Evolutionary conservation across 2,329 filamentous ascomycete species (phyloP), one percentile per base, ranked within the genome.

Genomic region (Aspergillus novofumigatus): DNA sequence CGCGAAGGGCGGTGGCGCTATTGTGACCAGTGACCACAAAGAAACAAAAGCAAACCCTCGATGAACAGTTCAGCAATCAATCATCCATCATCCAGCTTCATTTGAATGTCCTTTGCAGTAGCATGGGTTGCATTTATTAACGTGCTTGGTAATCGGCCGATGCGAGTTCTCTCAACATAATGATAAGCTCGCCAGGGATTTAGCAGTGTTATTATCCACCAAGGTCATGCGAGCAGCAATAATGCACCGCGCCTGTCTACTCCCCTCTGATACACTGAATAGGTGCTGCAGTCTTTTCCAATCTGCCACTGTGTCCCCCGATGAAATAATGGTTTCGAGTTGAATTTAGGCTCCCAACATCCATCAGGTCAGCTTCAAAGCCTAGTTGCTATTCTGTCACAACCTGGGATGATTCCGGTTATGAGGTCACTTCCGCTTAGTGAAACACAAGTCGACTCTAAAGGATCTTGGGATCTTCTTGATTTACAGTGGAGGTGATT

Each of bases 1-100:
- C 10, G 21, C 58, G 51, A 61, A 62, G 63, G 63, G 65, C 63
- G 65, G 63, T 67, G 63, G 55, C 29, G 32, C 21, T 50, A 17
- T 20, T 53, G 14, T 35, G 14, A 47, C 44, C 21, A 47, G n/a
- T 17, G 21, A 47, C 14, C 21, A 47, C 21, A 45, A 23, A 23
- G 14, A 38, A 14, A 38, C 32, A 44, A 21, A 42, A 44, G 21
- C n/a, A 44, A 10, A 20, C 42, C n/a, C 42, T 32, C 44, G 20
- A 45, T 48, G 3, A 35, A 20, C 55, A 28, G 45, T 47, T 28
- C 32, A 35, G 4, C 4, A 17, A 7, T 35, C 6, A 17, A 38
- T 2, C 32, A 38, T 5, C 32, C 14, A n/a, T n/a, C 7, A 38
- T 7, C 32, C 14, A 49, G 26, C 47, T 42, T 48, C 47, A n/a